Conservation (phyloP, 352 stramenopile species). For the Elongisporangium prolatum region DNA sequence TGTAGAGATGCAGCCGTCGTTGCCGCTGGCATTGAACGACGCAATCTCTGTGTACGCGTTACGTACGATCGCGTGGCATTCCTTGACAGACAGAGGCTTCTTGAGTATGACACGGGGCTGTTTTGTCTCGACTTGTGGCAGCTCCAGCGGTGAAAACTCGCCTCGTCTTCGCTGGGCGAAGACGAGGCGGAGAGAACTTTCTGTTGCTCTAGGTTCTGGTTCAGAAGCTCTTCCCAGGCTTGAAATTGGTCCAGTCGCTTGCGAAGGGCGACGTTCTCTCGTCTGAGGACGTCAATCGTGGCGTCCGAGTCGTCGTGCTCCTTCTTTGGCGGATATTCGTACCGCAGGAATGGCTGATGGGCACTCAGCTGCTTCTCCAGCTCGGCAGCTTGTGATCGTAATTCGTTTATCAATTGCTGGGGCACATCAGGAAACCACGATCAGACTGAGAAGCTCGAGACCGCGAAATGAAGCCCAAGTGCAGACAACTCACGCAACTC, state of each 20-base stretch:
- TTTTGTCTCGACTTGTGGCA: not conserved
- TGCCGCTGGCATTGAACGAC: conserved; percentile 14
- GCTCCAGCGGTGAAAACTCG: not conserved
- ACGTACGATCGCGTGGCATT: conserved; percentile 37
- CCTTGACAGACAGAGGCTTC: conserved; percentile 19
- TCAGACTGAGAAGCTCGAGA: not conserved
- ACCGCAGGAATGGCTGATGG: not conserved
- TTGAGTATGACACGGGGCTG: conserved; percentile 6
- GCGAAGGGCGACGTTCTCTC: conserved; percentile 4
- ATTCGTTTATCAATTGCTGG: conserved; percentile 21
- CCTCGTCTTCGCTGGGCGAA: not conserved
- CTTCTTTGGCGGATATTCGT: not conserved
- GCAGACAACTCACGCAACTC: no score
- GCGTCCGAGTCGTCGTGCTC: not conserved
- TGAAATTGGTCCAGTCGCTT: not conserved
- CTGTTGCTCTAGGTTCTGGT: not conserved
- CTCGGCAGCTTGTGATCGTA: conserved; percentile 21
- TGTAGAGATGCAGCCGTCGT: conserved; percentile 13
- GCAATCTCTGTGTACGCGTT: conserved; percentile 23
- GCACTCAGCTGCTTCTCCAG: not conserved
- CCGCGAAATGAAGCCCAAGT: conserved; percentile 14
- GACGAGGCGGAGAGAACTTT: not conserved
- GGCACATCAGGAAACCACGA: conserved; percentile 17
- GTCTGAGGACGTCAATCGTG: conserved; percentile 7
- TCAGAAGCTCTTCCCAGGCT: not conserved